Evolutionary conservation across 306 rosid genomes (phyloP).

Genomic region (Vicia sativa): DNA sequence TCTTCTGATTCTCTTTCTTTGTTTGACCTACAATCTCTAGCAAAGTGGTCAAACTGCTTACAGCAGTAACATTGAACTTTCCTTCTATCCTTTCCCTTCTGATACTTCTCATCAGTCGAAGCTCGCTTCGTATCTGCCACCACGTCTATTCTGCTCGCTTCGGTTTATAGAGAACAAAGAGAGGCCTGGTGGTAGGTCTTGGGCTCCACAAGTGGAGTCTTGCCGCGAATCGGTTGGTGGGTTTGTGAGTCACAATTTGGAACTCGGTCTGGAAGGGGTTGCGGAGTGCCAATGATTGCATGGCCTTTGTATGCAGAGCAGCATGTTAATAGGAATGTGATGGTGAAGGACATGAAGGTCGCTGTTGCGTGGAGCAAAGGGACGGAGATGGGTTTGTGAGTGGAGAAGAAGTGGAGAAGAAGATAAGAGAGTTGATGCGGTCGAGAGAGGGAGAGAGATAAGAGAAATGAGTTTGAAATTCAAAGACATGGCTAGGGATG

Average conservation of each 20-base stretch:
- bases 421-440: slow-evolving; percentile 36
- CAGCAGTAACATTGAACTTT: no score
- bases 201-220: slow-evolving; percentile 48
- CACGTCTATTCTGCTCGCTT: no score
- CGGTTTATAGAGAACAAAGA: slow-evolving; percentile 39
- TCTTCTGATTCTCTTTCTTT: no score
- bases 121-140: no score
- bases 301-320: slow-evolving; percentile 47
- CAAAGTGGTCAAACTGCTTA: no score
- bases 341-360: slow-evolving; percentile 42
- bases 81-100: no score
- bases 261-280: slow-evolving; percentile 49
- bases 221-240: slow-evolving; percentile 38
- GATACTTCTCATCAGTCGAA: no score
- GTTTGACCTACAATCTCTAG: no score
- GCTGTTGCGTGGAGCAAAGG: slow-evolving; percentile 37
- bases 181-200: slow-evolving; percentile 35
- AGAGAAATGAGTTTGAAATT: slow-evolving; percentile 29
- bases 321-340: slow-evolving; percentile 42
- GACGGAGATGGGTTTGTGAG: slow-evolving; percentile 39
- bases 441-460: slow-evolving; percentile 21
- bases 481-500: slow-evolving; percentile 32
- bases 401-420: slow-evolving; percentile 35
- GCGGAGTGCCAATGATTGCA: slow-evolving; percentile 49
- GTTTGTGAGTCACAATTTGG: slow-evolving; percentile 47